Evolutionary conservation across 331 rosid species (phyloP).

Genomic region (Malus hybrid): DNA sequence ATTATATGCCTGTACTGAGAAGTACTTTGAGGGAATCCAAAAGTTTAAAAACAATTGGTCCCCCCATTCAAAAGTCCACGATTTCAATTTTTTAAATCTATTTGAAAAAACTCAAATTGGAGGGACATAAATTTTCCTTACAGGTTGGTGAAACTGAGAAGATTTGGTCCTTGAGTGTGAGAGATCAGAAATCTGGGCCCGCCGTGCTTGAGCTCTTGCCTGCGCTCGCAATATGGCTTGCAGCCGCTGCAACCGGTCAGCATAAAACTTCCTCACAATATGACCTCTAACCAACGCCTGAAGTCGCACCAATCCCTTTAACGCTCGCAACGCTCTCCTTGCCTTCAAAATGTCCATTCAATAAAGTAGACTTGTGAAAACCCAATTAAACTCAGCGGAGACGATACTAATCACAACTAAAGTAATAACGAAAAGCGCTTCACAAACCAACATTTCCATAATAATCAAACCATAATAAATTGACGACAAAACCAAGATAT

Average conservation of each 20-base stretch:
- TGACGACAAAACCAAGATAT: background rate
- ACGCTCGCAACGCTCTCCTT: conserved; percentile 71
- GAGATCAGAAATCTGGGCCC: conserved; percentile 29
- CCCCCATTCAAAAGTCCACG: background rate
- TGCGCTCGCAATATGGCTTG: conserved; percentile 51
- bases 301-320: conserved; percentile 76
- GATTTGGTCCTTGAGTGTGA: conserved; percentile 36
- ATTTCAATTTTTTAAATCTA: background rate
- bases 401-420: background rate
- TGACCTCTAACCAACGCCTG: conserved; percentile 42
- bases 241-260: conserved; percentile 53
- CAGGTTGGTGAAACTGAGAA: conserved; percentile 34
- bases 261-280: conserved; percentile 17
- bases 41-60: conserved; percentile 2
- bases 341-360: conserved; percentile 25
- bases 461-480: background rate
- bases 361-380: background rate
- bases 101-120: background rate
- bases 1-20: conserved; percentile 5
- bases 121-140: conserved; percentile 27
- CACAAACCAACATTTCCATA: background rate
- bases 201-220: conserved; percentile 35
- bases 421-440: background rate
- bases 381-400: background rate
- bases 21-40: background rate